Conservation (phyloP, 257 asterid species). For the Handroanthus guayacan region DNA sequence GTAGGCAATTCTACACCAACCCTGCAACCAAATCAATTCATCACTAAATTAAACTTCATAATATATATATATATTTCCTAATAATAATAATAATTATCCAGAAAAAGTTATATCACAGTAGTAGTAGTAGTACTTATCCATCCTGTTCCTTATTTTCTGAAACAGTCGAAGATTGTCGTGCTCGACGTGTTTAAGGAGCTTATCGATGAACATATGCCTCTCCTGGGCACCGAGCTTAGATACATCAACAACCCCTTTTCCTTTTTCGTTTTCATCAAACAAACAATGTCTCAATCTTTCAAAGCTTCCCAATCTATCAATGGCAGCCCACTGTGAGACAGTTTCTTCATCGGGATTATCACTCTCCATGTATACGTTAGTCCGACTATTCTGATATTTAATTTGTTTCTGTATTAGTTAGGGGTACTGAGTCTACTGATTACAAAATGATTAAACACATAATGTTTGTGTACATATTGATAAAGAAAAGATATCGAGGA, state of each 20-base stretch:
- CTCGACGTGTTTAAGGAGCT: constrained; percentile 56
- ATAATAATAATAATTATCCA: background rate
- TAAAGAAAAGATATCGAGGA: too few relatives aligned
- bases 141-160: constrained; percentile 54
- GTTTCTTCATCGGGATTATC: constrained; percentile 43
- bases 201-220: constrained; percentile 52
- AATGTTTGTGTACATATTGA: too few relatives aligned
- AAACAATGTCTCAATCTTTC: constrained; percentile 44
- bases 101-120: background rate
- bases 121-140: constrained; percentile 46
- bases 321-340: constrained; percentile 55
- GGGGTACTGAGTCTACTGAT: too few relatives aligned
- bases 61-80: background rate
- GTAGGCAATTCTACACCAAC: constrained; percentile 55
- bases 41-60: background rate
- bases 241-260: constrained; percentile 54
- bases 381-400: background rate
- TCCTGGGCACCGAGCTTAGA: constrained; percentile 50
- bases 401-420: too few relatives aligned
- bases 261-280: constrained; percentile 41
- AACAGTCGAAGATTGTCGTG: constrained; percentile 56
- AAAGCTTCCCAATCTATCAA: constrained; percentile 51
- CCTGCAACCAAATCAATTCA: constrained; percentile 35
- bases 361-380: background rate
- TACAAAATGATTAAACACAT: too few relatives aligned